These are phyloP conservation scores for Hypoxylon rubiginosum DNA, from an alignment of 2,329 filamentous ascomycete species.

Conservation along the genomic window DNA sequence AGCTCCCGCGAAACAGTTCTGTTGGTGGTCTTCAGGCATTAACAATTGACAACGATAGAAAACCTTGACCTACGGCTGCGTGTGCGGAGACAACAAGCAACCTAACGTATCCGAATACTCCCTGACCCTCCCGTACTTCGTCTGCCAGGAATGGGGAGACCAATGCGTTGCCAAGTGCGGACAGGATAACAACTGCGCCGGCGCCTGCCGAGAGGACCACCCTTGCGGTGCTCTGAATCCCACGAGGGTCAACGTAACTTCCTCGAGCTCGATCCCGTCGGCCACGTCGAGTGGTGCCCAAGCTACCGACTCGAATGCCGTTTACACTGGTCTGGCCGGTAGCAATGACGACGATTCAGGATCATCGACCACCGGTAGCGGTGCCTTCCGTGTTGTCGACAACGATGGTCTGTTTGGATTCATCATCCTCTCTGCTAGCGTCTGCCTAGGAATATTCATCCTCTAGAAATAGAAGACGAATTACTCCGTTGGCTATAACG, in stretches of 20 bases:
- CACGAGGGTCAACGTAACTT: constrained; percentile 68
- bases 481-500: constrained; percentile 3
- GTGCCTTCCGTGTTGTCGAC: constrained; percentile 37
- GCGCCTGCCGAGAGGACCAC: constrained; percentile 73
- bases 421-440: constrained; percentile 35
- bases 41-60: constrained; percentile 55
- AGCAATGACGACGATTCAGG: constrained; percentile 24
- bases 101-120: constrained; percentile 84
- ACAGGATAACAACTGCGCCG: constrained; percentile 68
- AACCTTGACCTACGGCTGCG: constrained; percentile 76
- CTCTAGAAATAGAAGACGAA: constrained; percentile 25
- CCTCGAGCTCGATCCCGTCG: constrained; percentile 57
- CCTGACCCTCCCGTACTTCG: constrained; percentile 82
- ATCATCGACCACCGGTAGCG: constrained; percentile 26
- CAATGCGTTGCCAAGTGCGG: constrained; percentile 75
- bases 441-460: constrained; percentile 38
- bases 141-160: constrained; percentile 78
- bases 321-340: constrained; percentile 56
- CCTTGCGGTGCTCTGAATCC: constrained; percentile 80
- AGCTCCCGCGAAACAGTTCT: not conserved
- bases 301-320: constrained; percentile 51
- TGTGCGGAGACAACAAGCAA: constrained; percentile 74
- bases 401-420: constrained; percentile 38
- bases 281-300: constrained; percentile 56
- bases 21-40: constrained; percentile 12